Evolutionary conservation across 2,329 filamentous ascomycete genomes (phyloP), one percentile per base, ranked within the genome.

Genomic region (Venturia aucupariae): DNA sequence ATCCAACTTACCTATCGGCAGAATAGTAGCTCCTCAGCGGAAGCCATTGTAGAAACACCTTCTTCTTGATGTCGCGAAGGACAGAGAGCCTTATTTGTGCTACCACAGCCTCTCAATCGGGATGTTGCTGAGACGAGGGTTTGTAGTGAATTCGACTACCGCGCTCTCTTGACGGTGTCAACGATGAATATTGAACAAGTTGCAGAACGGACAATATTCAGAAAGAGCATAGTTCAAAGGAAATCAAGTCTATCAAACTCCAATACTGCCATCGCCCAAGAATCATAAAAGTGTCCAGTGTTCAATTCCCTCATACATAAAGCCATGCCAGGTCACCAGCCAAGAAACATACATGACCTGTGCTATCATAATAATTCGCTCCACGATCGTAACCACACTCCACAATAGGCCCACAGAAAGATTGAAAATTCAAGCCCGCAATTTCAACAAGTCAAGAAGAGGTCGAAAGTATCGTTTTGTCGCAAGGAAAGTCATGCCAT

Each of bases 221-320:
- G 51, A 22, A 57, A 57, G 30, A 30, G n/a, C 22, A 57, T 57
- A 35, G 51, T 57, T 57, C 22, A 57, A 35, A 19, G 27, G n/a
- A 35, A 57, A 27, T 51, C 30, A 35, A 55, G 5, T 57, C 51
- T 57, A 57, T 57, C 5, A 35, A 57, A 22, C 51, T 57, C 27
- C 51, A 57, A 57, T 35, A 57, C 30, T 10, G 30, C 51, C 30
- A 35, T 57, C 51, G 51, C 51, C 48, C 27, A 35, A 57, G 51
- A 57, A 57, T 57, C 51, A 17, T n/a, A 57, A 57, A 48, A 35
- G 35, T 32, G 51, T 57, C 11, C 27, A 38, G 7, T 19, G 51
- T 35, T 57, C 13, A n/a, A n/a, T n/a, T 35, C 51, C 51, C 4
- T 57, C 51, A 57, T 57, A 57, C 51, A 57, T 54, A 32, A 32